Evolutionary conservation across 805 yeast genomes (phyloP).

Genomic region (Pichia occidentalis): DNA sequence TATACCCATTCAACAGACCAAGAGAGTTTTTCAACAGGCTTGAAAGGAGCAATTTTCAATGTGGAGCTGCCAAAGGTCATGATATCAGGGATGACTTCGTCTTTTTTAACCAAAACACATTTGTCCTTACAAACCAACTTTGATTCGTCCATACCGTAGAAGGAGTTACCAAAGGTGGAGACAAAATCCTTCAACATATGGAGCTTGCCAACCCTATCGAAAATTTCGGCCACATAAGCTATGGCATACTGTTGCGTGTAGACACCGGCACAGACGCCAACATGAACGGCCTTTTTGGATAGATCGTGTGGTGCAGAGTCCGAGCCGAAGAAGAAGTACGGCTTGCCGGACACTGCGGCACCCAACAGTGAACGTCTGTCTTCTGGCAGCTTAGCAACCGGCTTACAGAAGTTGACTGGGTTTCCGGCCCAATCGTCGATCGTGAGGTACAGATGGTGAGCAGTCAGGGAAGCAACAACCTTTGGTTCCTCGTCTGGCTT

Average conservation of each 20-base stretch:
- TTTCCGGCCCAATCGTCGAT: constrained; percentile 97
- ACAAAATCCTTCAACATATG: constrained; percentile 70
- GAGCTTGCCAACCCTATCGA: constrained; percentile 58
- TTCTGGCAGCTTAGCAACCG: constrained; percentile 88
- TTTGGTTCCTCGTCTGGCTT: constrained; percentile 32
- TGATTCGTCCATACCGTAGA: constrained; percentile 53
- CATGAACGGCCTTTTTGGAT: constrained; percentile 64
- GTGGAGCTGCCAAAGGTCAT: constrained; percentile 36
- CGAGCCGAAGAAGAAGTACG: constrained; percentile 93
- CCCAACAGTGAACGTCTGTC: constrained; percentile 74
- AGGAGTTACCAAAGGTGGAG: constrained; percentile 60
- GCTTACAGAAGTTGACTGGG: constrained; percentile 93
- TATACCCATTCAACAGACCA: constrained; percentile 73
- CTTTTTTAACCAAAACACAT: constrained; percentile 49
- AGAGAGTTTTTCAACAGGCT: constrained; percentile 65
- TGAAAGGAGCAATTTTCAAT: constrained; percentile 72
- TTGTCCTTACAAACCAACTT: constrained; percentile 41
- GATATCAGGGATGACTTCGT: constrained; percentile 52
- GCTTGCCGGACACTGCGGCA: constrained; percentile 89
- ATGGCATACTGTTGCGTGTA: constrained; percentile 82
- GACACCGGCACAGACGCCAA: constrained; percentile 97
- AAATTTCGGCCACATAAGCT: constrained; percentile 79
- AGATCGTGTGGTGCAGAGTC: constrained; percentile 98
- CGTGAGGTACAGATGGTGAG: constrained; percentile 85
- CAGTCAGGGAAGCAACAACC: constrained; percentile 92